Conservation (phyloP, 139 green algal species). For the Trebouxia sp. region DNA sequence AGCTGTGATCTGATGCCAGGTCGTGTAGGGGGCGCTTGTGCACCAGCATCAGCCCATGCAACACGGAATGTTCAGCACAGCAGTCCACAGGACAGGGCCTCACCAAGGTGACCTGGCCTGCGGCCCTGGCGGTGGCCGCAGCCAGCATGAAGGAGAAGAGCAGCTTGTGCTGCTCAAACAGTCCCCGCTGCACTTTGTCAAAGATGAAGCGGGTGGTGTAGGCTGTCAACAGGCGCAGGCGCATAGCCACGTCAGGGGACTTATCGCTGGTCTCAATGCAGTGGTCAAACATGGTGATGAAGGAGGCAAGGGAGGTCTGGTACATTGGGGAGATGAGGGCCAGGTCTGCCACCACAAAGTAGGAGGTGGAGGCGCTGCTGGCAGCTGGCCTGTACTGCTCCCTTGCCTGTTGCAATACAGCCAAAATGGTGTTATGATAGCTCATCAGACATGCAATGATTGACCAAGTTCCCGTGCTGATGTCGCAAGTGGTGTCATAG, state of each 20-base stretch:
- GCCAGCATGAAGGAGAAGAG: constrained; percentile 79
- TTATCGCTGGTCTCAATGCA: constrained; percentile 73
- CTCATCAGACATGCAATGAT: no score
- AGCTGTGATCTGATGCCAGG: no score
- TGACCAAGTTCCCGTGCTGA: no score
- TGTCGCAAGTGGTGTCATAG: no score
- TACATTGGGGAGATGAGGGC: constrained; percentile 85
- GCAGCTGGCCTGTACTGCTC: constrained; percentile 79
- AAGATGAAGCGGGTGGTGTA: constrained; percentile 82
- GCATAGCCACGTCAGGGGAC: constrained; percentile 56
- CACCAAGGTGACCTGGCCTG: constrained; percentile 8
- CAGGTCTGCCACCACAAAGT: constrained; percentile 82
- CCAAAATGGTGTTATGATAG: background rate
- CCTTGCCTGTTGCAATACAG: constrained; percentile 38
- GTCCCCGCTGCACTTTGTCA: constrained; percentile 74
- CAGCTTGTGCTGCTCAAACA: constrained; percentile 82
- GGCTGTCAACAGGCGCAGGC: constrained; percentile 63
- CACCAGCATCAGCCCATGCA: no score
- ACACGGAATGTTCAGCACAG: no score
- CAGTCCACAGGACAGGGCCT: background rate
- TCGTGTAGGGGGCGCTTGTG: no score
- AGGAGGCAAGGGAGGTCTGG: constrained; percentile 78
- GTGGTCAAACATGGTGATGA: constrained; percentile 75
- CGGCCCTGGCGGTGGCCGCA: constrained; percentile 45
- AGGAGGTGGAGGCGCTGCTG: constrained; percentile 66